These are phyloP conservation scores for Dryas drummondii DNA, from an alignment of 306 rosid genomes.

Conservation along the genomic window DNA sequence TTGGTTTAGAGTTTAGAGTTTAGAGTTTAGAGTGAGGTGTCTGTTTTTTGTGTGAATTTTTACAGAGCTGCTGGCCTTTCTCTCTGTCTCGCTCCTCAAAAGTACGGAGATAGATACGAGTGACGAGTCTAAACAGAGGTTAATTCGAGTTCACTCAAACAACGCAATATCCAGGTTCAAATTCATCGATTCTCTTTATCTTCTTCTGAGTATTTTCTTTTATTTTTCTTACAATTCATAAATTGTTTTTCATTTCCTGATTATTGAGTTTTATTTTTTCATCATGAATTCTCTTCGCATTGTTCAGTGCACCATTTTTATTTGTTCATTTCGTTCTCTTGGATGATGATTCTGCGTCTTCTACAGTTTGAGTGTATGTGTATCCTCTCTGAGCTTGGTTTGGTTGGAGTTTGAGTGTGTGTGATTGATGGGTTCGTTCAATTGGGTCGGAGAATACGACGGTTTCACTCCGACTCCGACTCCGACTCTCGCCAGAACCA, in stretches of 20 bases:
- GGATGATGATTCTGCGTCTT: background rate
- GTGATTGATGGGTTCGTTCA: background rate
- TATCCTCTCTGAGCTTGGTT: no score
- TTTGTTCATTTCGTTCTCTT: background rate
- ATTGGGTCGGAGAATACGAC: background rate
- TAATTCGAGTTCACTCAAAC: background rate
- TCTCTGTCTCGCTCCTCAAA: background rate
- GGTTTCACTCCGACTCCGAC: background rate
- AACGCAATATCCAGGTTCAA: constrained; percentile 2
- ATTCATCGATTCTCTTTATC: background rate
- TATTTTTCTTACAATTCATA: background rate
- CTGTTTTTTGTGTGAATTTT: no score
- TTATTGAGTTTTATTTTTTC: background rate
- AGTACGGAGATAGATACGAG: no score
- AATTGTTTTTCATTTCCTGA: background rate
- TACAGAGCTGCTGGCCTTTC: no score
- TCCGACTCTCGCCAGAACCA: constrained; percentile 4
- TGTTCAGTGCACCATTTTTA: no score
- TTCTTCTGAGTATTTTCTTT: background rate
- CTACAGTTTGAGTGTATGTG: no score
- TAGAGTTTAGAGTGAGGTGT: no score
- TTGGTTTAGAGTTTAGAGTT: no score
- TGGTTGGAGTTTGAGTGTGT: no score
- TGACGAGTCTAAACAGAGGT: no score
- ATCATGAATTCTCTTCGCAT: background rate